phyloP scores from a whole-genome alignment of 2,329 filamentous ascomycete species.

The Beauveria sp. region DNA sequence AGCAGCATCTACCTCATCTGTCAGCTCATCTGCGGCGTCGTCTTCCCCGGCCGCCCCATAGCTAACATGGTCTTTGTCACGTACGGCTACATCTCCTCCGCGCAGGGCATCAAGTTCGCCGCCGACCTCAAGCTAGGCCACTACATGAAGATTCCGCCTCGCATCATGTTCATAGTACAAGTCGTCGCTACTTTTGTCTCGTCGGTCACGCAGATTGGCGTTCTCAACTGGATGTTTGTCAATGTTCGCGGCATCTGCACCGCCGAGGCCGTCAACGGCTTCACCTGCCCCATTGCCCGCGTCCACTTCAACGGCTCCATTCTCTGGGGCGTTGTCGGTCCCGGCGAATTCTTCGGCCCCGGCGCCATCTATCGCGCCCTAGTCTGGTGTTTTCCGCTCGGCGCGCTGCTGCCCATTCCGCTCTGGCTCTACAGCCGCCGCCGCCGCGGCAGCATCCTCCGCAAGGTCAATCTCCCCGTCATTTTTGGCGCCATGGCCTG shows the following conservation, averaged over 20 bases:
- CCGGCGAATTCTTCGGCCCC: constrained; percentile 71
- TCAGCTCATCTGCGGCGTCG: constrained; percentile 72
- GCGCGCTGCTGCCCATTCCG: constrained; percentile 64
- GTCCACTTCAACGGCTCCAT: constrained; percentile 90
- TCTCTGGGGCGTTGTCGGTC: constrained; percentile 82
- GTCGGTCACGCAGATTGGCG: constrained; percentile 71
- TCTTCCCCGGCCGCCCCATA: constrained; percentile 78
- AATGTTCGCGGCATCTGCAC: constrained; percentile 75
- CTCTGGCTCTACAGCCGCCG: constrained; percentile 64
- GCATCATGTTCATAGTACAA: constrained; percentile 72
- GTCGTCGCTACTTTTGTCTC: constrained; percentile 69
- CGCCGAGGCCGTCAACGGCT: constrained; percentile 71
- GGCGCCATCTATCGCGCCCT: constrained; percentile 67
- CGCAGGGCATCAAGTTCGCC: constrained; percentile 83
- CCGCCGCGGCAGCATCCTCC: constrained; percentile 53
- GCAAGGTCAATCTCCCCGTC: constrained; percentile 75
- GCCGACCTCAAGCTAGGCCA: constrained; percentile 81
- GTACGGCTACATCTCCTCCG: constrained; percentile 82
- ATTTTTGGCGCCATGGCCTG: constrained; percentile 76
- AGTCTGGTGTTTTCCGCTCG: constrained; percentile 75
- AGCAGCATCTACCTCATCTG: constrained; percentile 81
- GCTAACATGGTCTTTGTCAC: constrained; percentile 93
- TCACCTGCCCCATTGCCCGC: constrained; percentile 78
- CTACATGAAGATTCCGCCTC: constrained; percentile 80
- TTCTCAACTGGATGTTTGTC: constrained; percentile 84